These are phyloP conservation scores for Spathaspora sp. DNA, from an alignment of 805 yeast species.

Conservation along the genomic window DNA sequence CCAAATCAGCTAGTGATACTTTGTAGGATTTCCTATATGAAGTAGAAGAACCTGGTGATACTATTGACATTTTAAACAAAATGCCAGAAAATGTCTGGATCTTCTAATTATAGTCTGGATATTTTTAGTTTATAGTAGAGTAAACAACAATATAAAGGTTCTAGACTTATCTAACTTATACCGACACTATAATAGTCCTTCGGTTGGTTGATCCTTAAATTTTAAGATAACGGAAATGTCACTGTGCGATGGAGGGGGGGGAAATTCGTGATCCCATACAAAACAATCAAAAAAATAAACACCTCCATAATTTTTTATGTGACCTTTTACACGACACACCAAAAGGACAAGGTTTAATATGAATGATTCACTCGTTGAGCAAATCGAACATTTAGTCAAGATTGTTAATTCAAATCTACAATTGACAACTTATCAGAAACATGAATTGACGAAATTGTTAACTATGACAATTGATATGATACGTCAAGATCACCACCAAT, in stretches of 20 bases:
- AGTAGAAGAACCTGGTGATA: not conserved
- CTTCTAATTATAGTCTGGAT: not conserved
- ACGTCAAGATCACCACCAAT: not conserved
- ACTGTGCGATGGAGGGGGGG: not conserved
- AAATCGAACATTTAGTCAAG: not conserved
- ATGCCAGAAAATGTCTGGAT: not conserved
- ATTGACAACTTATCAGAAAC: not conserved
- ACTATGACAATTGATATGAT: conserved; percentile 1
- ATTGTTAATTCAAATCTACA: not conserved
- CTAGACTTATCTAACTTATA: too few relatives aligned
- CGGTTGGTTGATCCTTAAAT: not conserved
- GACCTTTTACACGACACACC: not conserved
- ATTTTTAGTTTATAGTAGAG: too few relatives aligned
- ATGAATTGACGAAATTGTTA: conserved; percentile 3
- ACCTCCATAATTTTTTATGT: not conserved
- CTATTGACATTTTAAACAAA: not conserved
- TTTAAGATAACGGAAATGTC: not conserved
- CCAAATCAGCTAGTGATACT: conserved; percentile 19
- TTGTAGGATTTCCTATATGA: not conserved
- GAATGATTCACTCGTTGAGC: not conserved
- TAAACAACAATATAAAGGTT: too few relatives aligned
- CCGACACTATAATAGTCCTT: too few relatives aligned
- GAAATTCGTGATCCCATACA: not conserved
- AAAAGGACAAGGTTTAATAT: not conserved
- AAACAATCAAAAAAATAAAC: not conserved